Base-by-base conservation (phyloP, 2,329 filamentous ascomycete genomes). In the Lasiodiplodia hormozganensis region DNA sequence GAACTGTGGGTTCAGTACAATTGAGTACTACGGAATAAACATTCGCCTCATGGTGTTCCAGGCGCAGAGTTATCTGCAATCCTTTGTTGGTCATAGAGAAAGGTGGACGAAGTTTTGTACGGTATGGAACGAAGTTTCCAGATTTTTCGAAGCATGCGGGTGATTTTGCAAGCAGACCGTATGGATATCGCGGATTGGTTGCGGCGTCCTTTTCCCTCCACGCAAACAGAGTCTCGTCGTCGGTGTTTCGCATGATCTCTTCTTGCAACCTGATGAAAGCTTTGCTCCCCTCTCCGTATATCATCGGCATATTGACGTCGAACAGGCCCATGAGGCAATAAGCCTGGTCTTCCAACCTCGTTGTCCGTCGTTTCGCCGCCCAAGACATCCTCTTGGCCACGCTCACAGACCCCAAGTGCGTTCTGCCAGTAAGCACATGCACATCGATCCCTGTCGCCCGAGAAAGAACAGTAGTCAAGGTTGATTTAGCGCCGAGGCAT, bases 231-330 rank as follows among this genome's bases (percentile, higher is more conserved):
- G 65, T 57, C 16, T 68, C 43, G 52, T 70, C 68, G 34, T 70
- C 58, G n/a, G 49, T 36, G 31, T 21, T 34, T 34, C 31, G 31
- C 31, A 34, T 34, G 8, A 70, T 70, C 36, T 70, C 54, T 51
- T 70, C 56, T 38, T 70, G 68, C n/a, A 70, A 49, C 40, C 69
- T n/a, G 8, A 68, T n/a, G 36, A 70, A 70, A 34, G 31, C 10
- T 18, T 58, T 14, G 1, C 6, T 21, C n/a, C 68, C 64, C 23
- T 70, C 69, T 25, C 69, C 69, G 51, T 70, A 70, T 2, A 70
- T 2, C 31, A 70, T 36, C 1, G 68, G 60, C 60, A 70, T 70
- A 40, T 69, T 53, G 25, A 69, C 62, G 36, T 69, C 31, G 40
- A 70, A 69, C 2, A 70, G 23, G 5, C 69, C 69, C 53, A 70